Conservation (phyloP, 2,329 filamentous ascomycete species). For the Chaetomium sp. region DNA sequence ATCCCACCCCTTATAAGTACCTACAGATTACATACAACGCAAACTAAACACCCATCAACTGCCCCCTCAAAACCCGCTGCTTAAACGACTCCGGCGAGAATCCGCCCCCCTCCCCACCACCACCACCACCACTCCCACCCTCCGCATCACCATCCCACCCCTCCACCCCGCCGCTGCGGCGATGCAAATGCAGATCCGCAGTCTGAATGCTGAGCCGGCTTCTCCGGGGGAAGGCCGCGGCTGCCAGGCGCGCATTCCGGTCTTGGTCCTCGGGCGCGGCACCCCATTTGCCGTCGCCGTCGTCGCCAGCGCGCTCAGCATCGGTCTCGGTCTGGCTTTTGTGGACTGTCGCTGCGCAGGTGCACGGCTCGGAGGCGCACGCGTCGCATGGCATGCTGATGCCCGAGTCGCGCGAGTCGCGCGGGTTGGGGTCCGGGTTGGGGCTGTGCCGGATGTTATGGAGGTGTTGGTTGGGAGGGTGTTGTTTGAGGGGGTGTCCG, state of each 20-base stretch:
- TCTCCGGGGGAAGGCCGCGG: background rate
- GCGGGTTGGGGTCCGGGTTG: background rate
- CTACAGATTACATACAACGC: too few species aligned
- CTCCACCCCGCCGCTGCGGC: background rate
- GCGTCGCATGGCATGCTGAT: slow-evolving; percentile 30
- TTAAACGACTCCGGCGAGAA: slow-evolving; percentile 36
- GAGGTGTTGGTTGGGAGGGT: too few species aligned
- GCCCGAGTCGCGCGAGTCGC: slow-evolving; percentile 31
- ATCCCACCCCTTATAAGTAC: background rate
- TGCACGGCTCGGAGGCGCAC: slow-evolving; percentile 20
- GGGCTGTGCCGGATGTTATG: background rate
- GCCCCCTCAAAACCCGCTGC: slow-evolving; percentile 31
- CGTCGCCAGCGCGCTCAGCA: too few species aligned
- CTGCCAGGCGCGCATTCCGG: too few species aligned
- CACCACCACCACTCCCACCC: background rate
- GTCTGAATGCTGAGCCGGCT: slow-evolving; percentile 22
- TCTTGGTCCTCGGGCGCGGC: too few species aligned
- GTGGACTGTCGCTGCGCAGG: background rate
- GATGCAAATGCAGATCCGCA: background rate
- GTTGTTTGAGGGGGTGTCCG: background rate
- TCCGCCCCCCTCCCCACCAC: background rate
- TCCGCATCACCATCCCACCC: background rate
- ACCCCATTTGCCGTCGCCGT: background rate
- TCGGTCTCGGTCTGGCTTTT: too few species aligned
- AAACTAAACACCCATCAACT: slow-evolving; percentile 5